Evolutionary conservation across 2,329 filamentous ascomycete genomes (phyloP).

Genomic region (Bipolaris bicolor): DNA sequence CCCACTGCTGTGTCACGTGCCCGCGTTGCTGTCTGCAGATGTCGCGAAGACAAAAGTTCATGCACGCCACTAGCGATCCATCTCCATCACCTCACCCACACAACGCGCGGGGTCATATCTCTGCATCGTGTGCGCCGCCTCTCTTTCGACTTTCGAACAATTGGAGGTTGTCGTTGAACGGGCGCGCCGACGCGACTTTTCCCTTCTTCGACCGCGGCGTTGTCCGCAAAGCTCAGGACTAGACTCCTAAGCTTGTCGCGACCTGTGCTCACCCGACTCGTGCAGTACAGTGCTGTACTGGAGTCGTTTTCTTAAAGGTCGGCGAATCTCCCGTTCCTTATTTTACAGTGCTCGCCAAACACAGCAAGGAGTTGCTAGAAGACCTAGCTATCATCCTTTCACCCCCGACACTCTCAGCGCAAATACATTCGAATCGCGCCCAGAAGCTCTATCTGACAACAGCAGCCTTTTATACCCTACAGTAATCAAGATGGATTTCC

Average conservation of each 20-base stretch:
- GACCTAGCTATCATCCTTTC: neutral
- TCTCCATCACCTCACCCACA: conserved; percentile 34
- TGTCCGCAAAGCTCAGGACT: conserved; percentile 36
- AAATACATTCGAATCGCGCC: neutral
- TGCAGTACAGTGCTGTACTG: conserved; percentile 12
- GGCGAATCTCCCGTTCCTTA: neutral
- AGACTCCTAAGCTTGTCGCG: conserved; percentile 31
- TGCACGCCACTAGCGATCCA: conserved; percentile 28
- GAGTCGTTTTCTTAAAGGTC: conserved; percentile 7
- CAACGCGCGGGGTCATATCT: conserved; percentile 36
- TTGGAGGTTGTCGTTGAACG: conserved; percentile 14
- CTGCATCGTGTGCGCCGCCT: conserved; percentile 28
- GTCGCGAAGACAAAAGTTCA: conserved; percentile 27
- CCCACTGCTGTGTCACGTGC: conserved; percentile 5
- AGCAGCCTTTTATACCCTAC: neutral
- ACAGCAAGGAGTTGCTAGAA: neutral
- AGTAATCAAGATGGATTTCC: conserved; percentile 33
- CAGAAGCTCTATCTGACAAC: conserved; percentile 5
- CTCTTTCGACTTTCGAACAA: conserved; percentile 17
- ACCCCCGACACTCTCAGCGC: neutral
- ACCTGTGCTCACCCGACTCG: conserved; percentile 16
- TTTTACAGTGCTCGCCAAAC: neutral
- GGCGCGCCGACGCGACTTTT: conserved; percentile 34
- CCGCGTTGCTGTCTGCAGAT: conserved; percentile 10
- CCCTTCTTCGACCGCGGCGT: conserved; percentile 26